Base-by-base conservation (phyloP, 768 basidiomycete genomes). In the Macrolepiota albuminosa region DNA sequence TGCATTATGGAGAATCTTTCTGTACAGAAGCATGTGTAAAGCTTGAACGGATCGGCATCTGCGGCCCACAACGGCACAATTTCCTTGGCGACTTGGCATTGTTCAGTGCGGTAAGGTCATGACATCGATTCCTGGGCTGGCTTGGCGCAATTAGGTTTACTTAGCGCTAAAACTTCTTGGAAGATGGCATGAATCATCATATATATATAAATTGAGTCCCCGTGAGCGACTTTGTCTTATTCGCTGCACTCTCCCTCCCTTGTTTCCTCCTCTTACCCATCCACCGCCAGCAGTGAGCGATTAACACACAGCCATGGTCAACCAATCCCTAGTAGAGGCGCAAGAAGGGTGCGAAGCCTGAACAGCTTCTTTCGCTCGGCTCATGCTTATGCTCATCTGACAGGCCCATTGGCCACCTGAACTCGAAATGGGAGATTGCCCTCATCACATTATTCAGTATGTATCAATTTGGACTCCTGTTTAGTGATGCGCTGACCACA, bases 391-490 rank as follows among this genome's bases (percentile, higher is more conserved):
- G 10, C 37, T 53, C 54, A 43, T 40, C 33, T 48, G 45, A 53
- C 43, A 78, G 76, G 54, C 68, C 73, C 13, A 62, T 62, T 34
- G 71, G 70, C 1, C 75, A 76, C 61, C 65, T 77, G 24, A 70
- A 73, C 5, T 48, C 66, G n/a, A 66, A 71, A 47, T 77, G 76
- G 76, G 76, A 78, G 61, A 69, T 73, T 18, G 75, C 72, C 10
- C 64, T 78, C 31, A 65, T 74, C 37, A 68, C 69, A 10, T 63
- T 74, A 11, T 71, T 74, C 54, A 54, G 77, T 77, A 53, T 61
- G 75, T 69, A 54, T 29, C 26, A 11, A n/a, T 26, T 31, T 47
- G 26, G 1, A 4, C 21, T 18, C 14, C 43, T 21, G 14, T 52
- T 52, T 36, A 29, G 29, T 33, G n/a, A 16, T 14, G 37, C 18